Evolutionary conservation across 2,329 filamentous ascomycete genomes (phyloP), one percentile per base, ranked within the genome.

Genomic region (Aspergillus transmontanensis): DNA sequence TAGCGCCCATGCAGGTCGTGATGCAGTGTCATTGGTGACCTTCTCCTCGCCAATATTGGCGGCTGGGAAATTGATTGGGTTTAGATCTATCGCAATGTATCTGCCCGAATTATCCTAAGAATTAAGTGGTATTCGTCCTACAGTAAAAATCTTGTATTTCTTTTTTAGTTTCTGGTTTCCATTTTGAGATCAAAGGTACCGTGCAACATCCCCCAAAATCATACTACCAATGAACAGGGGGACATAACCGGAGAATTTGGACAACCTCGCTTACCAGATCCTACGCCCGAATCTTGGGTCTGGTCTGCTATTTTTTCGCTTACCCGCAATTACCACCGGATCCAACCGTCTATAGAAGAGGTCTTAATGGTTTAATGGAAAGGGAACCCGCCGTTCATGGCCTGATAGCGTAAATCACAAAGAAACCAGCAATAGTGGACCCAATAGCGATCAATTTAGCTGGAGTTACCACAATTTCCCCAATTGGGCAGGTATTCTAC

Each of bases 61-160:
- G 66, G 61, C 66, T 66, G 67, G 67, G 41, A 23, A 34, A 61
- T 60, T 65, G 59, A 66, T 69, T 69, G 67, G 66, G 53, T 28
- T 63, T 51, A 59, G 43, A 60, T 59, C 53, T 62, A 57, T 68
- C 58, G 62, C 54, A 55, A 50, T 57, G 61, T 61, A 61, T 56
- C 60, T 53, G 53, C 51, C 51, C 51, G 51, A 55, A 23, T 26
- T 23, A 39, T 39, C 30, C 30, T 34, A 26, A 21, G 11, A 41
- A 55, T 39, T 55, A 16, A 39, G 51, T 55, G 32, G 32, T 21
- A 55, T 55, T 36, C 51, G 30, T 55, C 32, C 32, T 26, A 36
- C 34, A 5, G 9, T 36, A 4, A 5, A n/a, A 39, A 9, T 54
- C 21, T 36, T 23, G 0, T 55, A 39, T 55, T 7, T 26, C 14